Base-by-base conservation (phyloP, 2,329 filamentous ascomycete genomes). In the Trichoderma citrinoviride region DNA sequence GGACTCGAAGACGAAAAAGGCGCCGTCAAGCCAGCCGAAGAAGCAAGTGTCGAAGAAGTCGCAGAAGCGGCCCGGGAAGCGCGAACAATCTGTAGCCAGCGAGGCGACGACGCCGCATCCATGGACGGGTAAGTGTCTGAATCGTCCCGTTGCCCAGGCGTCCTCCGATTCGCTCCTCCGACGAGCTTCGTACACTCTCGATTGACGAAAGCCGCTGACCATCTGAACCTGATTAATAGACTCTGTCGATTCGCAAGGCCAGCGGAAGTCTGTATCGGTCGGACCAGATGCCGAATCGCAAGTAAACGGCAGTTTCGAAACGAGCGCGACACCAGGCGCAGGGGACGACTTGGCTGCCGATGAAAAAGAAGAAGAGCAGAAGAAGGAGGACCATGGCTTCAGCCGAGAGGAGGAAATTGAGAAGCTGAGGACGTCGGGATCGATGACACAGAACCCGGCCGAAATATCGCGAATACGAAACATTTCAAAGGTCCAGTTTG, bases 401-500 rank as follows among this genome's bases (percentile, higher is more conserved):
- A 89, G 90, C 68, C 86, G 90, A 56, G 91, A 96, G 75, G 91
- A 96, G 69, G 95, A 99, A 76, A 97, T 98, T 65, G 95, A 99
- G 76, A 97, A 97, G 75, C 83, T 99, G 10, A 88, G 95, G 46
- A 97, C 93, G 3, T 91, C 92, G 25, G 96, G 95, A 37, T 97
- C 93, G 67, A 98, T 99, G 95, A 99, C 96, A 12, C 96, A 99
- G 75, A 98, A 98, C 70, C 95, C 96, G 65, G 93, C 94, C 14
- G 96, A 99, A 74, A 93, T 99, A 67, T 94, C 94, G 25, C 90
- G 96, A 61, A 96, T 99, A 63, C 90, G 95, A 73, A 99, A 99
- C 74, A 88, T 99, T 69, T 92, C 91, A 62, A 93, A 90, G 70
- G 89, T 99, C 3, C 94, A 98, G 75, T 98, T 99, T 82, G 96